Percentiles rank a stretch among this genome's conserved stretches.
phyloP scores from a whole-genome alignment of 306 rosid species.

The Lathyrus sativus region DNA sequence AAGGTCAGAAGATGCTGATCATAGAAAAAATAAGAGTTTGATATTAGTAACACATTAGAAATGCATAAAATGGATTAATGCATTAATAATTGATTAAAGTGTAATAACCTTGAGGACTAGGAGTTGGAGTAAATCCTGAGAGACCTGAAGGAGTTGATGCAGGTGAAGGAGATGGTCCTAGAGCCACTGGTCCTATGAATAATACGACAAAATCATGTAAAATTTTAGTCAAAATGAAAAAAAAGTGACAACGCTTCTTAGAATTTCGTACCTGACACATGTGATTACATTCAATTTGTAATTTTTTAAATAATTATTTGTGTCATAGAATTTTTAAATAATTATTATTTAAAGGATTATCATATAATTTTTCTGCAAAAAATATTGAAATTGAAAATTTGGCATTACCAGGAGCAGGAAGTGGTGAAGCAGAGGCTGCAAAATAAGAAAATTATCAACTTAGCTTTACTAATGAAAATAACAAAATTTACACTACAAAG shows the following conservation, averaged over 20 bases:
- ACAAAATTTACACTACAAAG: not conserved
- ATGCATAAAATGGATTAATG: not conserved
- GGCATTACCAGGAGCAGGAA: slow-evolving; percentile 76
- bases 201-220: not conserved
- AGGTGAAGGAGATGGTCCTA: slow-evolving; percentile 57
- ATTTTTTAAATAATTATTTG: too few species aligned
- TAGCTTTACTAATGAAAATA: not conserved
- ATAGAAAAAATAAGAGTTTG: slow-evolving; percentile 22
- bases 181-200: slow-evolving; percentile 59
- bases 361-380: not conserved
- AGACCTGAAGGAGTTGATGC: slow-evolving; percentile 47
- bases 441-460: slow-evolving; percentile 1
- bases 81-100: not conserved
- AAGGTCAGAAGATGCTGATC: slow-evolving; percentile 49
- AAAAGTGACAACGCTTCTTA: too few species aligned
- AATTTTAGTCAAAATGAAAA: not conserved
- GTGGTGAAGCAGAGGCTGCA: slow-evolving; percentile 67
- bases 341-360: too few species aligned
- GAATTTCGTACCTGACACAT: too few species aligned
- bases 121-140: slow-evolving; percentile 57
- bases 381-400: not conserved
- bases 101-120: slow-evolving; percentile 58
- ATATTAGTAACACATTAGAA: slow-evolving; percentile 21
- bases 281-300: too few species aligned
- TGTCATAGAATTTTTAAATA: too few species aligned